Evolutionary conservation across 2,329 filamentous ascomycete species (phyloP).

Genomic region (Stagonosporopsis vannaccii): DNA sequence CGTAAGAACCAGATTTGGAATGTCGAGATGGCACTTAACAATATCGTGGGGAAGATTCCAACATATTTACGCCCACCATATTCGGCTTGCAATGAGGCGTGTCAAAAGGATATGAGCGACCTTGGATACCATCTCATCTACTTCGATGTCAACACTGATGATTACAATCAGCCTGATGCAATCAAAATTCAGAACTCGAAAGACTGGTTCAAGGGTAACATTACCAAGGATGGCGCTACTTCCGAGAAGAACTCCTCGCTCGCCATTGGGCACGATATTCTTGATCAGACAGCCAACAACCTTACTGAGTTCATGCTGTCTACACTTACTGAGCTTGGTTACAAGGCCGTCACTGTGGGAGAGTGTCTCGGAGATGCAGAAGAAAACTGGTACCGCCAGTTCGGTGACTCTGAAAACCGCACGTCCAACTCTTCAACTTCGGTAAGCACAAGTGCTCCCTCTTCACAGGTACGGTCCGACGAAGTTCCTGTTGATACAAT

Average conservation of each 20-base stretch:
- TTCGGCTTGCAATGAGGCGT: slow-evolving; percentile 52
- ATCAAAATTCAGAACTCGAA: slow-evolving; percentile 27
- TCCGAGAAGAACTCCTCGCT: slow-evolving; percentile 48
- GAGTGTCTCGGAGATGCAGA: slow-evolving; percentile 53
- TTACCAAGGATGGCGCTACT: slow-evolving; percentile 11
- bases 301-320: slow-evolving; percentile 52
- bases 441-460: not conserved
- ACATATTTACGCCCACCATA: slow-evolving; percentile 59
- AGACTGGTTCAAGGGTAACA: slow-evolving; percentile 18
- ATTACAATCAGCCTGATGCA: slow-evolving; percentile 62
- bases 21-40: slow-evolving; percentile 60
- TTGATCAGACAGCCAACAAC: slow-evolving; percentile 51
- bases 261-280: slow-evolving; percentile 59
- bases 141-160: slow-evolving; percentile 65
- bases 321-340: slow-evolving; percentile 43
- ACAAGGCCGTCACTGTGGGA: slow-evolving; percentile 53
- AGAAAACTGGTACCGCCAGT: slow-evolving; percentile 55
- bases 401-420: slow-evolving; percentile 13
- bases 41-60: slow-evolving; percentile 60
- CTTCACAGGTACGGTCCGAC: not conserved
- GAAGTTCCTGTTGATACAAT: too few relatives aligned
- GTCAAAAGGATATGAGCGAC: slow-evolving; percentile 42
- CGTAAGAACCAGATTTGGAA: slow-evolving; percentile 57
- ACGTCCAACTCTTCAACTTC: not conserved
- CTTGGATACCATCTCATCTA: slow-evolving; percentile 66